Evolutionary conservation across 1,139 yeast genomes (phyloP).

Genomic region (Suhomyces ambrosiae): DNA sequence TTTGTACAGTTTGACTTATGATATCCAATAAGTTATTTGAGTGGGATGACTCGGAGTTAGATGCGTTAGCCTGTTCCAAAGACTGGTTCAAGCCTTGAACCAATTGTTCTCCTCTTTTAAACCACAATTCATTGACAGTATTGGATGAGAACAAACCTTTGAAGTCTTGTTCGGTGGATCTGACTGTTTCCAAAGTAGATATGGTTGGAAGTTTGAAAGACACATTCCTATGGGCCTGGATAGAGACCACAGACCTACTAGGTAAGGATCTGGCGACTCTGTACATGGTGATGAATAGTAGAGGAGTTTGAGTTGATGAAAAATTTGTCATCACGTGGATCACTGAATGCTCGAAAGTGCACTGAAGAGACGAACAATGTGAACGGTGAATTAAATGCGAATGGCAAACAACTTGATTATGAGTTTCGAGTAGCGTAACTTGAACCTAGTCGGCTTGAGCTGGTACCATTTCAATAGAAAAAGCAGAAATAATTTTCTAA

Average conservation of each 20-base stretch:
- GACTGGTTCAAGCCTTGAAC: conserved; percentile 49
- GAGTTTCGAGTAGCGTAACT: no score
- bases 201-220: conserved; percentile 36
- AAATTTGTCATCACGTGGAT: conserved; percentile 8
- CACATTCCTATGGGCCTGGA: conserved; percentile 19
- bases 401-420: no score
- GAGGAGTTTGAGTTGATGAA: conserved; percentile 7
- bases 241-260: conserved; percentile 10
- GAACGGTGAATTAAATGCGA: no score
- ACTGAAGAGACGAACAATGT: background rate
- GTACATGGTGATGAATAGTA: conserved; percentile 7
- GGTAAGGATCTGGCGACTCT: conserved; percentile 12
- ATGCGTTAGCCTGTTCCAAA: conserved; percentile 28
- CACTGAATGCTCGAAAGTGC: background rate
- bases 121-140: conserved; percentile 63
- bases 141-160: conserved; percentile 56
- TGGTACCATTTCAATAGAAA: no score
- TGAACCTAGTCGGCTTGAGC: no score
- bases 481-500: no score
- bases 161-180: conserved; percentile 39
- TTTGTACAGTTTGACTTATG: conserved; percentile 45
- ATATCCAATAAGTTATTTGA: conserved; percentile 34
- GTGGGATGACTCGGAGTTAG: conserved; percentile 8
- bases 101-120: conserved; percentile 51
- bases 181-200: conserved; percentile 35